A percentile compares a stretch with the other conserved stretches of the same genome.
These are phyloP conservation scores for Platanthera guangdongensis DNA, from an alignment of 106 monocot species.

Conservation along the genomic window DNA sequence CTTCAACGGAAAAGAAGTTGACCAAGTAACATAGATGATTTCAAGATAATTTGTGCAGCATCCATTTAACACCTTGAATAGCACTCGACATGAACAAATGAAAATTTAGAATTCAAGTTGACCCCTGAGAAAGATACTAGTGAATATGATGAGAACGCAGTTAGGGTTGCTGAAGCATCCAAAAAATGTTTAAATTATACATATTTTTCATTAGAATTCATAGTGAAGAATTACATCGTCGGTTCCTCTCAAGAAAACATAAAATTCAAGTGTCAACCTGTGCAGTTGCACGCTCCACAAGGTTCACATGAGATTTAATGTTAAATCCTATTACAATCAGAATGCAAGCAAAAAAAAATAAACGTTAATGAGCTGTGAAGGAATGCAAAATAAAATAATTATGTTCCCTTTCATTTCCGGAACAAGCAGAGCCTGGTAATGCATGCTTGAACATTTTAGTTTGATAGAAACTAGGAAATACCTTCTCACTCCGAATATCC, in stretches of 20 bases:
- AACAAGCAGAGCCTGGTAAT: neutral
- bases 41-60: too few species aligned
- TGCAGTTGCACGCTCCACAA: neutral
- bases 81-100: too few species aligned
- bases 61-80: too few species aligned
- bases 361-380: neutral
- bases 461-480: conserved; percentile 10
- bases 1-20: too few species aligned
- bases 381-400: neutral
- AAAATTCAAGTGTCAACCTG: neutral
- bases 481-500: conserved; percentile 85
- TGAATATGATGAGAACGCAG: too few species aligned
- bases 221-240: neutral
- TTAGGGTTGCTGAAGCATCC: too few species aligned
- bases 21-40: too few species aligned
- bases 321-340: neutral
- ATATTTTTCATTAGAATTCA: neutral
- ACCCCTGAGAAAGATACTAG: too few species aligned
- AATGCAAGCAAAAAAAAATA: neutral
- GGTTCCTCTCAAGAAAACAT: neutral
- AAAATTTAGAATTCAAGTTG: too few species aligned
- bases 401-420: neutral
- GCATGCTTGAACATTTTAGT: neutral
- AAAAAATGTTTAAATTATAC: too few species aligned
- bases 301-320: neutral